These are phyloP conservation scores for Clonostachys rosea DNA, from an alignment of 2,329 filamentous ascomycete genomes.

Conservation along the genomic window DNA sequence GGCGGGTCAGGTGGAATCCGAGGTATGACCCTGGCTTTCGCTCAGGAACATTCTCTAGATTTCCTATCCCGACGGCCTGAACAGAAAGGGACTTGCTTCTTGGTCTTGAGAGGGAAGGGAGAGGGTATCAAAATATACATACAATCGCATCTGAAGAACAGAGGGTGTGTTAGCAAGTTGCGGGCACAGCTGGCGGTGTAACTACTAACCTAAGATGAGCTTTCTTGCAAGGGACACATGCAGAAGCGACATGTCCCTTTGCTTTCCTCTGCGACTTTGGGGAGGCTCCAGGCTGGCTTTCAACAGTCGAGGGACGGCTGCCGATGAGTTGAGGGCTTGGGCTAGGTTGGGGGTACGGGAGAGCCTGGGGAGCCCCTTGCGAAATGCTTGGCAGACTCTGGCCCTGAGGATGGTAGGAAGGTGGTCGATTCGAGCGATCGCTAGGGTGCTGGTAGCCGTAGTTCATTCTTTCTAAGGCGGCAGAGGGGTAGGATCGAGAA, in stretches of 20 bases:
- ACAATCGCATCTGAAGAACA: constrained; percentile 53
- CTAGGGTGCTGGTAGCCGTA: constrained; percentile 3
- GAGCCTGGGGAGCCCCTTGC: constrained; percentile 1
- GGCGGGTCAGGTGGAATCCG: too few relatives aligned
- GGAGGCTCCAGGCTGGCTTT: constrained; percentile 43
- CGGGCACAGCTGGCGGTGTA: not conserved
- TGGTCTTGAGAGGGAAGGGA: too few relatives aligned
- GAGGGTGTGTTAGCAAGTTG: not conserved
- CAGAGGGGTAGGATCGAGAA: not conserved
- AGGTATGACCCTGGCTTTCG: too few relatives aligned
- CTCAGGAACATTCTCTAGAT: too few relatives aligned
- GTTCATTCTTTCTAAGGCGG: not conserved
- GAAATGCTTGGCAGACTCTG: constrained; percentile 1
- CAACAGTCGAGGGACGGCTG: constrained; percentile 29
- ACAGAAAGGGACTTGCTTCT: too few relatives aligned
- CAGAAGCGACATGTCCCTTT: constrained; percentile 79
- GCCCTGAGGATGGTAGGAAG: constrained; percentile 1
- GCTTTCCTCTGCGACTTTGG: constrained; percentile 63
- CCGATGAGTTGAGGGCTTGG: not conserved
- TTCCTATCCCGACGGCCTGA: too few relatives aligned
- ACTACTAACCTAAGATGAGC: constrained; percentile 65
- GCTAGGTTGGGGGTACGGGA: too few relatives aligned
- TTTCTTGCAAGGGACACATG: constrained; percentile 81
- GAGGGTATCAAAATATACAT: constrained; percentile 30
- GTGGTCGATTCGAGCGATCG: not conserved